A percentile compares a stretch with the other conserved stretches of the same genome.
Evolutionary conservation across 768 basidiomycete genomes (phyloP).

Genomic region (Leccinum barrowsii): DNA sequence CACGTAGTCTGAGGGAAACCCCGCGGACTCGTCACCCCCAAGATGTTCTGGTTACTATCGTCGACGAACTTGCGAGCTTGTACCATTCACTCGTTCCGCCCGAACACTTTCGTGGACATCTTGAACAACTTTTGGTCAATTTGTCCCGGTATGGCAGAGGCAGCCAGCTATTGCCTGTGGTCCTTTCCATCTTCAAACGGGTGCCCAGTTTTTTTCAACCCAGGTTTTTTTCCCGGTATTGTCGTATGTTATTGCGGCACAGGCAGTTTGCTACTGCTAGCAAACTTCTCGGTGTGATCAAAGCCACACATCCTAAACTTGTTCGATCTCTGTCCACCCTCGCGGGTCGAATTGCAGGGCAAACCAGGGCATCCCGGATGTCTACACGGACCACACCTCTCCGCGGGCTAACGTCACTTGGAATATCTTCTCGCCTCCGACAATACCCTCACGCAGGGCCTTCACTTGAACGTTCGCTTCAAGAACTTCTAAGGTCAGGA

Average conservation of each 20-base stretch:
- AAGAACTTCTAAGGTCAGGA: slow-evolving; percentile 30
- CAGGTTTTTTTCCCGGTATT: slow-evolving; percentile 35
- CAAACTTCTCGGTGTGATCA: slow-evolving; percentile 27
- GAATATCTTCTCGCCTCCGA: slow-evolving; percentile 17
- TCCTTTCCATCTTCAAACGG: slow-evolving; percentile 36
- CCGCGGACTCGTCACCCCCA: slow-evolving; percentile 30
- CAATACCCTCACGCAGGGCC: slow-evolving; percentile 2
- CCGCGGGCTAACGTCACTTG: slow-evolving; percentile 12
- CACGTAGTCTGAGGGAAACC: slow-evolving; percentile 36
- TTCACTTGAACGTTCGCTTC: slow-evolving; percentile 14
- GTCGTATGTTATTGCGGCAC: slow-evolving; percentile 38
- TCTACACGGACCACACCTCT: neutral
- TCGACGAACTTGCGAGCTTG: slow-evolving; percentile 33
- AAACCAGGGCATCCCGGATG: slow-evolving; percentile 8
- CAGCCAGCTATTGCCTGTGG: slow-evolving; percentile 34
- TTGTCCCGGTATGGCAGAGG: slow-evolving; percentile 40
- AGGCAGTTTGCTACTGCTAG: slow-evolving; percentile 38
- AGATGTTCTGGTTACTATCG: slow-evolving; percentile 32
- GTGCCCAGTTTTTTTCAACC: slow-evolving; percentile 39
- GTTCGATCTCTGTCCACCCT: slow-evolving; percentile 9
- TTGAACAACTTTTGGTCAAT: slow-evolving; percentile 42
- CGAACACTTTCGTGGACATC: slow-evolving; percentile 38
- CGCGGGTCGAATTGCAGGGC: slow-evolving; percentile 4
- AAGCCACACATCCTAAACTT: slow-evolving; percentile 10
- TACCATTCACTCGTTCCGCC: slow-evolving; percentile 36